Evolutionary conservation across 31 red algal species (phyloP).

Genomic region (Porphyra umbilicalis): DNA sequence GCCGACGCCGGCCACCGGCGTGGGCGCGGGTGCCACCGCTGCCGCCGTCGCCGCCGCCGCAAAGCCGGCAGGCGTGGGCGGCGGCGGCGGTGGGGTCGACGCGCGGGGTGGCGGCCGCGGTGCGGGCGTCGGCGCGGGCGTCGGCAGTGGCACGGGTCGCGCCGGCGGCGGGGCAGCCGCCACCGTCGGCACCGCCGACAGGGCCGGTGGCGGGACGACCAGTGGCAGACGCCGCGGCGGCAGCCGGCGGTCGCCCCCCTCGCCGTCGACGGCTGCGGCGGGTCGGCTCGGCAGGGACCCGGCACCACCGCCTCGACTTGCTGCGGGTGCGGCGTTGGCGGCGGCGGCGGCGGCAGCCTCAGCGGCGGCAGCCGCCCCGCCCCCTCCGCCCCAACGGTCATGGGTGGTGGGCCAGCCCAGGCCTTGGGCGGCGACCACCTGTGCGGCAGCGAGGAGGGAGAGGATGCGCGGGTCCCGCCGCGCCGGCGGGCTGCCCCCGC

Average conservation of each 20-base stretch:
- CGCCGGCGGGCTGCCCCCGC: neutral
- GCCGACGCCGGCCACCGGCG: neutral
- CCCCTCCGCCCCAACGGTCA: neutral
- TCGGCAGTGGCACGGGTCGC: neutral
- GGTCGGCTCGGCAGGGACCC: no score
- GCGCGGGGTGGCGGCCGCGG: no score
- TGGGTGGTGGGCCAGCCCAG: no score
- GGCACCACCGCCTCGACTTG: no score
- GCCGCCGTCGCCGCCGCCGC: neutral
- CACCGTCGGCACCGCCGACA: neutral
- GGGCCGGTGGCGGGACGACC: no score
- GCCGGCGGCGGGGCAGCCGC: neutral
- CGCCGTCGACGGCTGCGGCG: no score
- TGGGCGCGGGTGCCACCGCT: neutral
- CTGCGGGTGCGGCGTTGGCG: no score
- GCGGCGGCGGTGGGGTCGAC: no score
- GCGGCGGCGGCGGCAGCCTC: neutral
- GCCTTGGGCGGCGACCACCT: neutral
- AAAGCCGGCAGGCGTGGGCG: no score
- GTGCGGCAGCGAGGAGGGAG: neutral
- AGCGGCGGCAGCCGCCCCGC: neutral
- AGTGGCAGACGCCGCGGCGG: no score
- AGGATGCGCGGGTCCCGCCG: neutral
- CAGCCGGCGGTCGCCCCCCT: no score
- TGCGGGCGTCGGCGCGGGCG: neutral